These are phyloP conservation scores for Coemansia erecta DNA, from an alignment of 192 early-diverging fungal species.

Conservation along the genomic window DNA sequence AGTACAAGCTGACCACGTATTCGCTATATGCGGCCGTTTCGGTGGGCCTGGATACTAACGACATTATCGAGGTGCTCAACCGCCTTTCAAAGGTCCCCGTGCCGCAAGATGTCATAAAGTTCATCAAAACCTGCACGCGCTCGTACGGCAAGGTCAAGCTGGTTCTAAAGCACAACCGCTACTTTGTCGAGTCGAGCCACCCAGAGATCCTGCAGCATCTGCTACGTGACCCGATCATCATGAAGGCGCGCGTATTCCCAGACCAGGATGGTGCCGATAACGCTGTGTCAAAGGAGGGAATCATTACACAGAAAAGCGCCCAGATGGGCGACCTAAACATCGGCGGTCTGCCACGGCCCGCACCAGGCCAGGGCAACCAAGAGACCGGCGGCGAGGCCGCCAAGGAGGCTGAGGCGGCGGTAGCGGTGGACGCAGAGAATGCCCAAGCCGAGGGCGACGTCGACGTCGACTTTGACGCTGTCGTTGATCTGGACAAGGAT, in stretches of 20 bases:
- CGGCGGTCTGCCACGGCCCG: conserved; percentile 60
- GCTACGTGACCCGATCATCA: conserved; percentile 74
- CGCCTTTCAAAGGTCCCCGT: conserved; percentile 86
- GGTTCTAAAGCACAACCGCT: conserved; percentile 91
- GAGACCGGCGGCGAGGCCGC: background rate
- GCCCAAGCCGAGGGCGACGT: background rate
- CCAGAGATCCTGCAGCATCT: conserved; percentile 77
- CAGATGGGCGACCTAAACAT: conserved; percentile 67
- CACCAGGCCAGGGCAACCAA: conserved; percentile 2
- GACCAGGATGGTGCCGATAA: conserved; percentile 36
- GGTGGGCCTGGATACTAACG: conserved; percentile 86
- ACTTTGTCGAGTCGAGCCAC: conserved; percentile 89
- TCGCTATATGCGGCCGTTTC: conserved; percentile 98
- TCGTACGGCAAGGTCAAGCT: conserved; percentile 97
- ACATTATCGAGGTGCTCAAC: conserved; percentile 88
- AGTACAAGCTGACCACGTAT: conserved; percentile 93
- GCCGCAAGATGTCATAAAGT: conserved; percentile 69
- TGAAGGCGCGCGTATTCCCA: conserved; percentile 61
- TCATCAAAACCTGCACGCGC: conserved; percentile 78
- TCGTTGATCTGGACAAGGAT: conserved; percentile 55
- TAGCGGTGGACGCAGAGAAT: too few relatives aligned
- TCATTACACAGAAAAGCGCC: conserved; percentile 60
- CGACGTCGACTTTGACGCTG: conserved; percentile 19
- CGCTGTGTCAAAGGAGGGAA: conserved; percentile 40
- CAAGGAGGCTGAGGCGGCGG: background rate